A percentile compares a stretch with the other conserved stretches of the same genome.
Conservation (phyloP, 2,329 filamentous ascomycete species). For the Periconia sp. region DNA sequence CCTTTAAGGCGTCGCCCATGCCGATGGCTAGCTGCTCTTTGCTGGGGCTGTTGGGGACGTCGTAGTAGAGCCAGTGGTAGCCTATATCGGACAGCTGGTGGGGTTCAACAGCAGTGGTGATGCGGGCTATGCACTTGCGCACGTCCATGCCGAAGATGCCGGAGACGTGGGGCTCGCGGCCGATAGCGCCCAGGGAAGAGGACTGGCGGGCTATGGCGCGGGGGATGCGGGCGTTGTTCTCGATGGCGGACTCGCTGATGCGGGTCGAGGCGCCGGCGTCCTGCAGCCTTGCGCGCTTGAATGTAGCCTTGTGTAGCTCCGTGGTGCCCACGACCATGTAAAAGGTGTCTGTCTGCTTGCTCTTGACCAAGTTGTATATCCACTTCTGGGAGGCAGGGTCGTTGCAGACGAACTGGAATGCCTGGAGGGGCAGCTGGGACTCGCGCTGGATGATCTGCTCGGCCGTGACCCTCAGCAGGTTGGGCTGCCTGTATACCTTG, state of each 20-base stretch:
- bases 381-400: slow-evolving; percentile 37
- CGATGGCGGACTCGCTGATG: slow-evolving; percentile 35
- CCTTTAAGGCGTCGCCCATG: slow-evolving; percentile 35
- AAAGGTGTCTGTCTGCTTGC: slow-evolving; percentile 26
- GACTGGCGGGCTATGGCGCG: slow-evolving; percentile 27
- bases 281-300: slow-evolving; percentile 39
- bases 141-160: slow-evolving; percentile 43
- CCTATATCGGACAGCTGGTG: slow-evolving; percentile 34
- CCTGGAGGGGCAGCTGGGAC: slow-evolving; percentile 25
- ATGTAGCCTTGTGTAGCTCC: slow-evolving; percentile 41
- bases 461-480: slow-evolving; percentile 37
- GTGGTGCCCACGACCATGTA: slow-evolving; percentile 41
- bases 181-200: slow-evolving; percentile 30
- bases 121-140: slow-evolving; percentile 28
- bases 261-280: slow-evolving; percentile 39
- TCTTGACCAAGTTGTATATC: slow-evolving; percentile 31
- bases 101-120: slow-evolving; percentile 37
- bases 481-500: slow-evolving; percentile 39
- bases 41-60: slow-evolving; percentile 25
- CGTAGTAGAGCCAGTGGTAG: slow-evolving; percentile 37
- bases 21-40: slow-evolving; percentile 42
- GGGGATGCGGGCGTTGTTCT: slow-evolving; percentile 36
- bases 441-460: slow-evolving; percentile 44
- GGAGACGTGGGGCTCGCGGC: slow-evolving; percentile 31
- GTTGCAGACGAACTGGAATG: slow-evolving; percentile 36